Base-by-base conservation (phyloP, 2,329 filamentous ascomycete genomes). In the Exophiala xenobiotica region DNA sequence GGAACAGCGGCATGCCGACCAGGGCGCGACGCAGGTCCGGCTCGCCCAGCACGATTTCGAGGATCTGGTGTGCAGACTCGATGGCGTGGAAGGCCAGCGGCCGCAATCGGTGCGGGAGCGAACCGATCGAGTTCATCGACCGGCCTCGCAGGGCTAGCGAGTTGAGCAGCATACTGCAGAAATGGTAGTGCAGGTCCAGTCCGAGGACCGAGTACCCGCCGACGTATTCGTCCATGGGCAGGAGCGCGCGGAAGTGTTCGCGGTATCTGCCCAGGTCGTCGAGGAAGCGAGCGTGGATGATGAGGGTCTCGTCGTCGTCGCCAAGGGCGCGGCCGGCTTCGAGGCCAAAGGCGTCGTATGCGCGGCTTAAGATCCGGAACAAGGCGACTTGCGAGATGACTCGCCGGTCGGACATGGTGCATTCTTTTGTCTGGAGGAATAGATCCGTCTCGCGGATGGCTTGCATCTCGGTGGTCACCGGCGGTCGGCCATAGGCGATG, bases 401-500 rank as follows among this genome's bases (percentile, higher is more conserved):
- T 4, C 81, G 71, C 48, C 78, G 76, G 51, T 85, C 81, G 4
- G 78, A 75, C 1, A 78, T 73, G 0, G 74, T 79, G 3, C 78
- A 73, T 16, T 76, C 69, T 0, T 78, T 71, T 0, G 74, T 72
- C 27, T 75, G 70, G 14, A 82, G 65, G 37, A 83, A 79, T 1
- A 72, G 69, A 44, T 83, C 78, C 68, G 79, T 79, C 3, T 79
- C 79, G 41, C 79, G 75, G 35, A 83, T 79, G 0, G 78, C 76
- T 11, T 72, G 66, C 47, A 84, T 79, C 45, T 83, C 80, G 20
- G 78, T 76, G 0, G 83, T 78, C 6, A 82, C 76, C 0, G 79
- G 77, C 1, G 79, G 78, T 2, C 82, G 71, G 2, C 80, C 79
- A 48, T 85, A 83, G 0, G 82, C 68, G 19, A 82, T 83, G 18